Conservation (phyloP, 2,329 filamentous ascomycete species). For the Pyrenochaeta sp. region DNA sequence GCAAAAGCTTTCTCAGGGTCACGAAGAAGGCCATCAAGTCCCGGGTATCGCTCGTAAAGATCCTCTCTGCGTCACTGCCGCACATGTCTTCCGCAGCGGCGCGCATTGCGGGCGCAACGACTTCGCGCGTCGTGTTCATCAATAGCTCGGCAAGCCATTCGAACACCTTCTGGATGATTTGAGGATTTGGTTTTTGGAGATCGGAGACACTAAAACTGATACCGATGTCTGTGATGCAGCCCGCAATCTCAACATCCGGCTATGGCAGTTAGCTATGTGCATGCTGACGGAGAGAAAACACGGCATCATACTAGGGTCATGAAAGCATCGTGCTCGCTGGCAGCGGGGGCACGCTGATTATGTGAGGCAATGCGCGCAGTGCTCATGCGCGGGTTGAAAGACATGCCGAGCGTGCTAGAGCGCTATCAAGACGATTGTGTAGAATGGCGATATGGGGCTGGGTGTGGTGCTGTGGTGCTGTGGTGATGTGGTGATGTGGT, state of each 20-base stretch:
- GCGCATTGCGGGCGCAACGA: constrained; percentile 93
- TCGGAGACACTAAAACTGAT: constrained; percentile 87
- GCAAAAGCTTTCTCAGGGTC: constrained; percentile 78
- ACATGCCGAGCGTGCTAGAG: constrained; percentile 45
- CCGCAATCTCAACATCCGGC: constrained; percentile 83
- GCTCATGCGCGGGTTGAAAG: constrained; percentile 61
- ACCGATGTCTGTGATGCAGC: constrained; percentile 96
- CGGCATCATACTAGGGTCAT: constrained; percentile 57
- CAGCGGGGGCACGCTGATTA: constrained; percentile 51
- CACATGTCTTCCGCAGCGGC: constrained; percentile 88
- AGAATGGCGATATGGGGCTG: neutral
- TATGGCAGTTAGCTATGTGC: constrained; percentile 42
- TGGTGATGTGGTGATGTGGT: constrained; percentile 5
- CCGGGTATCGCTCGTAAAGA: constrained; percentile 84
- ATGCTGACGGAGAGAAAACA: neutral
- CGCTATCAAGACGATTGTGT: neutral
- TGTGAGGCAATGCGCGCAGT: constrained; percentile 54
- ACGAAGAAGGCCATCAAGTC: constrained; percentile 97
- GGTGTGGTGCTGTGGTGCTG: constrained; percentile 2
- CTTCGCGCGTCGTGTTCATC: constrained; percentile 91
- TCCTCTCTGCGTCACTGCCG: constrained; percentile 79
- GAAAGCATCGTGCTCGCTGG: constrained; percentile 59
- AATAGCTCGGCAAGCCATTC: constrained; percentile 97
- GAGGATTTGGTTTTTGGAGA: constrained; percentile 90
- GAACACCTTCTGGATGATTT: constrained; percentile 96